phyloP scores from a whole-genome alignment of 257 asterid genomes.

The Fraxinus quadrangulata region DNA sequence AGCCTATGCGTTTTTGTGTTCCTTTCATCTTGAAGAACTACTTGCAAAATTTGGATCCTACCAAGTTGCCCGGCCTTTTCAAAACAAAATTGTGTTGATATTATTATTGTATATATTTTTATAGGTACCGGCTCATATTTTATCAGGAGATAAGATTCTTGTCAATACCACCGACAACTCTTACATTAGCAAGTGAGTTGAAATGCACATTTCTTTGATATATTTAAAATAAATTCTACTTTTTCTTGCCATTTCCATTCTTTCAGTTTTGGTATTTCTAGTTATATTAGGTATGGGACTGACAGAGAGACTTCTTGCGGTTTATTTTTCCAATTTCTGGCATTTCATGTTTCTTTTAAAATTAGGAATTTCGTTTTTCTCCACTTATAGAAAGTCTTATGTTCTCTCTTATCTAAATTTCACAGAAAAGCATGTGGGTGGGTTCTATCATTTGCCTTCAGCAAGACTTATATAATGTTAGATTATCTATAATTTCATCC shows the following conservation, averaged over 20 bases:
- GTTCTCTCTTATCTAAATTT: background rate
- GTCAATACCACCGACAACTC: conserved; percentile 59
- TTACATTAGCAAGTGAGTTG: conserved; percentile 65
- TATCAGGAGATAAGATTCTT: conserved; percentile 64
- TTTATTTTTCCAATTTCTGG: background rate
- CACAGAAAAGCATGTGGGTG: background rate
- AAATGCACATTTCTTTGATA: conserved; percentile 13
- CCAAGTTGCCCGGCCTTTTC: background rate
- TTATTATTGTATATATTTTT: background rate
- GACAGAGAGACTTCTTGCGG: background rate
- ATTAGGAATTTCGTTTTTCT: background rate
- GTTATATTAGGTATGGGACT: background rate
- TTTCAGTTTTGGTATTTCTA: background rate
- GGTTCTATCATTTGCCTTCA: background rate
- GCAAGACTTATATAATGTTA: background rate
- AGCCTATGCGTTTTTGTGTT: background rate
- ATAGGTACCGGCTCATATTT: conserved; percentile 75
- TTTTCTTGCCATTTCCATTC: background rate
- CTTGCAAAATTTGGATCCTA: background rate
- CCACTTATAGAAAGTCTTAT: background rate
- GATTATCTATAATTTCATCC: background rate
- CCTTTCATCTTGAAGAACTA: background rate
- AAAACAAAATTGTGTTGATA: background rate
- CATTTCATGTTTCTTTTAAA: background rate
- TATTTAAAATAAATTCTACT: conserved; percentile 1